Percentiles rank a stretch among this genome's conserved stretches.
phyloP scores from a whole-genome alignment of 2,329 filamentous ascomycete genomes.

The Beauveria sp. region DNA sequence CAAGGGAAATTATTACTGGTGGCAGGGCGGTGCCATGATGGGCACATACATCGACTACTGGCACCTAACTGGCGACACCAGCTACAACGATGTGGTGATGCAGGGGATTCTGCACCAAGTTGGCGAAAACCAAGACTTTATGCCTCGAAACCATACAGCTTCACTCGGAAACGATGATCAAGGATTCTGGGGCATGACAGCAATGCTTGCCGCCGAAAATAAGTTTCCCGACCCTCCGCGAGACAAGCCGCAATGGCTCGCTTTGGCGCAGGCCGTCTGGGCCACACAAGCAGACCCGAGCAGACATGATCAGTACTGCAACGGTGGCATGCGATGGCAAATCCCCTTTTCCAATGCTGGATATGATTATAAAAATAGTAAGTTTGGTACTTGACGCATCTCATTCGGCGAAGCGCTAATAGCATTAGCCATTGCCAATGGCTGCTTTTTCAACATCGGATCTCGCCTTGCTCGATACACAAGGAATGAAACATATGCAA shows the following conservation, averaged over 20 bases:
- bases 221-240: constrained; percentile 52
- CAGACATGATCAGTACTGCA: constrained; percentile 58
- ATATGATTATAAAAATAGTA: constrained; percentile 67
- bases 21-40: constrained; percentile 64
- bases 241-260: constrained; percentile 50
- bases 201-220: constrained; percentile 59
- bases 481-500: constrained; percentile 54
- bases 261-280: constrained; percentile 63
- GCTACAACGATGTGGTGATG: constrained; percentile 52
- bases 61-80: constrained; percentile 56
- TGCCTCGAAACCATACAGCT: constrained; percentile 51
- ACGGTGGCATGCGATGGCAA: constrained; percentile 70
- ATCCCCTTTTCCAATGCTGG: constrained; percentile 67
- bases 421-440: constrained; percentile 47
- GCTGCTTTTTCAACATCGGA: constrained; percentile 56
- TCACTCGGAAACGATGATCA: constrained; percentile 64
- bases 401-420: background rate
- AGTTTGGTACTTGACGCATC: constrained; percentile 6
- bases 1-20: constrained; percentile 61
- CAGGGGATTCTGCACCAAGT: constrained; percentile 51
- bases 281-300: constrained; percentile 51
- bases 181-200: constrained; percentile 61
- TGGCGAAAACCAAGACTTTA: constrained; percentile 49
- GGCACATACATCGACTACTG: constrained; percentile 63
- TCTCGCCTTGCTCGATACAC: constrained; percentile 68